Evolutionary conservation across 2,329 filamentous ascomycete species (phyloP).

Genomic region (Hansfordia pulvinata): DNA sequence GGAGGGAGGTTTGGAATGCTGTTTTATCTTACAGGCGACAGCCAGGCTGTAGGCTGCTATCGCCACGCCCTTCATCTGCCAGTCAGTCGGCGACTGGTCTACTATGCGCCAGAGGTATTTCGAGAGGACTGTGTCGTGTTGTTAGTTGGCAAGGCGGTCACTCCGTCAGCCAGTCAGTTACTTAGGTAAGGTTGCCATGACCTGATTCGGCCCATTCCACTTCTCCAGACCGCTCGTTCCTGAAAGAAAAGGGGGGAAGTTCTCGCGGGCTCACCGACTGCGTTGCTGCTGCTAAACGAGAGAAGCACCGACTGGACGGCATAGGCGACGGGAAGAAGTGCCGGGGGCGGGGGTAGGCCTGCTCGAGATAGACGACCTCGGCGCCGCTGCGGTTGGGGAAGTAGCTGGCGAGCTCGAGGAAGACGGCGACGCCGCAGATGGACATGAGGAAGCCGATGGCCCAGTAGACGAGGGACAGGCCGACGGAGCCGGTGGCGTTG

Average conservation of each 20-base stretch:
- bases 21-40: constrained; percentile 29
- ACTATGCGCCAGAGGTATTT: constrained; percentile 48
- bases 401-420: constrained; percentile 39
- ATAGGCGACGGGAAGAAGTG: constrained; percentile 41
- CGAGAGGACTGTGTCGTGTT: constrained; percentile 33
- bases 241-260: no score
- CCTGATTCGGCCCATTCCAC: no score
- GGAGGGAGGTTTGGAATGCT: no score
- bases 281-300: constrained; percentile 44
- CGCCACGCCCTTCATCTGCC: constrained; percentile 55
- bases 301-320: constrained; percentile 39
- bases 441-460: constrained; percentile 35
- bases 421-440: constrained; percentile 30
- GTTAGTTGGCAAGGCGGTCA: background rate
- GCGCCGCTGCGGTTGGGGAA: constrained; percentile 42
- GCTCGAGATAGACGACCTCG: constrained; percentile 45
- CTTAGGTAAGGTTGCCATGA: no score
- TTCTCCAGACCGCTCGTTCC: no score
- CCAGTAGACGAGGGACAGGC: constrained; percentile 40
- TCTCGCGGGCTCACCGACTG: constrained; percentile 33
- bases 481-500: constrained; percentile 34
- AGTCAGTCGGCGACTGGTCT: constrained; percentile 34
- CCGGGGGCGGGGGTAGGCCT: constrained; percentile 40
- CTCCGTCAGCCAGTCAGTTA: no score
- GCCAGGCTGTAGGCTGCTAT: constrained; percentile 49